Evolutionary conservation across 306 rosid species (phyloP), one percentile per base, ranked within the genome.

Genomic region (Cyclanthera cordifolia): DNA sequence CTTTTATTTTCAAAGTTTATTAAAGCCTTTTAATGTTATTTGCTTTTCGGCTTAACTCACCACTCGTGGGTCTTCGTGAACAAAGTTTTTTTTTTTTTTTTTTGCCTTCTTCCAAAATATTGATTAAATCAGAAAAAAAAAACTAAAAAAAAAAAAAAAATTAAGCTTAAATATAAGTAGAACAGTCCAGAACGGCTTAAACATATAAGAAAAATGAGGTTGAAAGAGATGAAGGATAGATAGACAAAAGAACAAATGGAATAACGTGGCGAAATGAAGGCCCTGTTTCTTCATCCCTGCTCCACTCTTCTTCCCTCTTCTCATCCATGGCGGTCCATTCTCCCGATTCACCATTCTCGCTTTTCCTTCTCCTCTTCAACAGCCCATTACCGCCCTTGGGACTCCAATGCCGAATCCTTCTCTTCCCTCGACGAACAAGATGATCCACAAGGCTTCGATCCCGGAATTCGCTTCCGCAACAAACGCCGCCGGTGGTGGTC

Each of bases 401-500:
- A 90, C 46, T 86, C 96, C 69, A 90, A 83, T 65, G 90, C 90
- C 37, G 93, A 87, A 70, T 47, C 94, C 74, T 63, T 81, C 27
- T 78, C 79, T 8, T 79, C 88, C 41, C 9, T 11, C 23, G 32
- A 53, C 0, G 76, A 72, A 7, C 73, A 73, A 1, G 77, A 74
- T 0, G 79, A 76, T 2, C 72, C 74, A 0, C 74, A 75, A 0
- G 72, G 84, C 0, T 74, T n/a, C n/a, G n/a, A n/a, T n/a, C n/a
- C n/a, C n/a, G 82, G 61, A 1, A 69, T 60, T n/a, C 78, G 71
- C 1, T 79, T 6, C 60, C 28, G 80, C 34, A 68, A 53, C 65
- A 87, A 74, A 52, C 85, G 81, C 61, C 83, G 95, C 67, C 71
- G 81, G 65, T 89, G 95, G 95, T 93, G 95, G 96, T 87, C 87